Evolutionary conservation across 1,284 basidiomycete genomes (phyloP), one percentile per base, ranked within the genome.

Genomic region (Trichosporon inkin): DNA sequence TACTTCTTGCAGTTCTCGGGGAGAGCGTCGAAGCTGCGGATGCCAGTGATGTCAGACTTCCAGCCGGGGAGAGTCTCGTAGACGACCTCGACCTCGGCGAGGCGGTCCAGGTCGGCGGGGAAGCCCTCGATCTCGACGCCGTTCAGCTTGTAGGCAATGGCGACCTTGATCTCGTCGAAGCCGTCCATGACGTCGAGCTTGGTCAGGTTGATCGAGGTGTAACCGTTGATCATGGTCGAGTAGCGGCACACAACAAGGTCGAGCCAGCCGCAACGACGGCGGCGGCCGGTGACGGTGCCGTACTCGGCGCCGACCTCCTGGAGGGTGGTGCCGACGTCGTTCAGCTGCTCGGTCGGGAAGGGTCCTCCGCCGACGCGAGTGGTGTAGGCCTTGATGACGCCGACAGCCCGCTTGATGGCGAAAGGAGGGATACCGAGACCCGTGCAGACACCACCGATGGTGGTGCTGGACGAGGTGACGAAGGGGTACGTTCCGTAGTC

Each of bases 401-500:
- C 96, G 67, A 96, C 88, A 20, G 88, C 84, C 53, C 85, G 84
- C 40, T 90, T 92, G 67, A 99, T 88, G 64, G 84, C 79, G 77
- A 87, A 88, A 4, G 95, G 92, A 6, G 95, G 93, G 62, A 99
- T 88, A 58, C 93, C 95, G 41, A 99, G 86, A 56, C 95, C 95
- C 24, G 94, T 98, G 80, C 91, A 92, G 28, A 98, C 93, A 64
- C 82, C 95, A 51, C 95, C 95, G 63, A 98, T 90, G 51, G 88
- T 83, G 5, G 95, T 98, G 19, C 89, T 88, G 4, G 92, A 94
- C 17, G 90, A 94, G 1, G 95, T 99, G 67, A 99, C 95, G 78
- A 85, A 99, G 1, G 95, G 95, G 76, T 98, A 98, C 3, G 95
- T 99, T 47, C 95, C 95, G 75, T 92, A 95, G 80, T 99, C 95